These are phyloP conservation scores for Pachyrhizus erosus DNA, from an alignment of 306 rosid species.

Conservation along the genomic window DNA sequence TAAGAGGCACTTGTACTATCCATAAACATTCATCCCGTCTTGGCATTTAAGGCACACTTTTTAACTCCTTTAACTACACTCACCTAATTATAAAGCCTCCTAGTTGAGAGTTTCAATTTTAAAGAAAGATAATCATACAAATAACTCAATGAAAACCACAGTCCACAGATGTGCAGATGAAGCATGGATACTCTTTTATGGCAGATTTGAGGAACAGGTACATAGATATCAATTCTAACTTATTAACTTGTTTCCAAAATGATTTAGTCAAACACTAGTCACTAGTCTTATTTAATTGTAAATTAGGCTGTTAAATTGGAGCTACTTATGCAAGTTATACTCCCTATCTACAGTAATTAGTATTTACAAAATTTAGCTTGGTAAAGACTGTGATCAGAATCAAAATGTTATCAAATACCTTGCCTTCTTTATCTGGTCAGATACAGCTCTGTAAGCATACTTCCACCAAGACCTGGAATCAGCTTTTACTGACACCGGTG, in stretches of 20 bases:
- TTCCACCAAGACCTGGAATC: constrained; percentile 93
- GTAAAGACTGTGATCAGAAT: constrained; percentile 32
- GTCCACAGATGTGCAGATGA: background rate
- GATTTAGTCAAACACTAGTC: constrained; percentile 15
- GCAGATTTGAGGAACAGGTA: background rate
- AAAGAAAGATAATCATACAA: background rate
- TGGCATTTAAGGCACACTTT: background rate
- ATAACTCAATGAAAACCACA: background rate
- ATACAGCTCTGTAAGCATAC: constrained; percentile 82
- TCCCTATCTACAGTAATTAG: constrained; percentile 13
- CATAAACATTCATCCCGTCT: background rate
- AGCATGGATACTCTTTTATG: background rate
- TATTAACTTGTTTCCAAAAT: background rate
- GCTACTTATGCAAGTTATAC: background rate
- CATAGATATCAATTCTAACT: background rate
- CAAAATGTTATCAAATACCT: constrained; percentile 58
- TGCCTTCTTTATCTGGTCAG: constrained; percentile 91
- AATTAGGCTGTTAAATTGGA: background rate
- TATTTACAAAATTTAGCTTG: constrained; percentile 25
- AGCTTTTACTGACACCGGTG: constrained; percentile 70
- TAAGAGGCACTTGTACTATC: background rate
- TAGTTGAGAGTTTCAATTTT: background rate
- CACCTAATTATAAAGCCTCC: background rate
- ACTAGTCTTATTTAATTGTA: background rate
- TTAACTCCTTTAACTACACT: background rate